Base-by-base conservation (phyloP, 768 basidiomycete genomes). In the Rhodotorula graminis region DNA sequence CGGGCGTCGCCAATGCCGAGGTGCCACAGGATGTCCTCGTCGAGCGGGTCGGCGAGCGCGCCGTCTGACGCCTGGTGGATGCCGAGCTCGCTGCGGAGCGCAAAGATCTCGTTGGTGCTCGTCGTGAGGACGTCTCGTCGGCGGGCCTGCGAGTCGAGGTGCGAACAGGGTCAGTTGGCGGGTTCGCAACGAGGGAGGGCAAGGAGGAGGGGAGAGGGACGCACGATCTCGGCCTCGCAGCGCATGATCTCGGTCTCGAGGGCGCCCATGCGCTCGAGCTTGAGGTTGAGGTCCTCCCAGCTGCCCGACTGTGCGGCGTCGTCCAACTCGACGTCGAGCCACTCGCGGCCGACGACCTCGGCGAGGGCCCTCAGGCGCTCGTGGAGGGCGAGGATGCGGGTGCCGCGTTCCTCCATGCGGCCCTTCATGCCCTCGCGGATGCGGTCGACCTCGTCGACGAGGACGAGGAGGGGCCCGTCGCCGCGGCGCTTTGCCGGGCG, bases 201-300 rank as follows among this genome's bases (percentile, higher is more conserved):
- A 31, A 19, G 9, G 31, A 37, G 31, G 14, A 29, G 29, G 11
- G 56, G 42, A 44, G 42, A 8, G 37, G 58, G 53, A 84, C 90
- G 78, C 77, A 92, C 90, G 65, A 92, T 85, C 85, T 94, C 92
- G n/a, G 86, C 85, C 81, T 92, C 92, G 19, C 90, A 91, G 65
- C 89, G 84, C 18, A 90, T 88, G 27, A 93, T 85, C 78, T 93
- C 91, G 79, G 90, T 89, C 83, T 93, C 91, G 11, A 94, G 83
- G 76, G 84, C 88, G 59, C 87, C 84, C 78, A 94, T 91, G 21
- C 90, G 85, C 74, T 93, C 91, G 0, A 89, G 88, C 19, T 88
- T 88, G 25, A 93, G 90, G 76, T 93, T 90, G 33, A 86, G 84
- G 77, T 86, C 84, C 11, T 85, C 82, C 56, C 77, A 71, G 72